These are phyloP conservation scores for Diaporthe capsici DNA, from an alignment of 2,329 filamentous ascomycete species.

Conservation along the genomic window DNA sequence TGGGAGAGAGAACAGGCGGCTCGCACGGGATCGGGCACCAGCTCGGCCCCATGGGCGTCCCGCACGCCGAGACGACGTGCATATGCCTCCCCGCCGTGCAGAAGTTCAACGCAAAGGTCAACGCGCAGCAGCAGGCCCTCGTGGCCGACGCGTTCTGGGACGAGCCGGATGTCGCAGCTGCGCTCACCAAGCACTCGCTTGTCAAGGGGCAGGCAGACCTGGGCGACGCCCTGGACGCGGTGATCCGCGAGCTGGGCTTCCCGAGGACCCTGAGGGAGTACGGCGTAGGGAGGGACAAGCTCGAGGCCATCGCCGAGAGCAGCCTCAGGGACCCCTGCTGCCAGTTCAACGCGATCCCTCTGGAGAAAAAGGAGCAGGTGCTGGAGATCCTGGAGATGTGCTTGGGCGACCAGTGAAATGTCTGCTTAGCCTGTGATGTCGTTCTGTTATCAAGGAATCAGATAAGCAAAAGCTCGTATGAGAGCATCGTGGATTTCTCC, in stretches of 20 bases:
- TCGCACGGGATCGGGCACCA: slow-evolving; percentile 60
- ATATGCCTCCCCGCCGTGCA: slow-evolving; percentile 66
- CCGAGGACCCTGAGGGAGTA: slow-evolving; percentile 63
- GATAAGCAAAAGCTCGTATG: not conserved
- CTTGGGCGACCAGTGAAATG: slow-evolving; percentile 44
- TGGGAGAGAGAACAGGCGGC: not conserved
- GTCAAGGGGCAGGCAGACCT: slow-evolving; percentile 54
- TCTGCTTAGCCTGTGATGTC: slow-evolving; percentile 56
- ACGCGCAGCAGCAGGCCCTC: slow-evolving; percentile 55
- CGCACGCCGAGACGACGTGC: slow-evolving; percentile 66
- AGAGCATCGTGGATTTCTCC: too few relatives aligned
- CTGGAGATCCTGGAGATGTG: slow-evolving; percentile 62
- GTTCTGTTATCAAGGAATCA: not conserved
- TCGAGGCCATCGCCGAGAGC: slow-evolving; percentile 60
- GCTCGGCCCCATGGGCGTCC: slow-evolving; percentile 48
- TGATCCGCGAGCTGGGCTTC: slow-evolving; percentile 64
- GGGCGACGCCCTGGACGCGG: slow-evolving; percentile 61
- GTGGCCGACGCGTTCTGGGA: slow-evolving; percentile 55
- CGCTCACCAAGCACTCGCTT: slow-evolving; percentile 49
- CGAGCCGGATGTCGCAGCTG: slow-evolving; percentile 50
- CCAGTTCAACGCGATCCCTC: slow-evolving; percentile 60
- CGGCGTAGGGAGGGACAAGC: slow-evolving; percentile 59
- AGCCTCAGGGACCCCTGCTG: slow-evolving; percentile 61
- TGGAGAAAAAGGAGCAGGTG: slow-evolving; percentile 60
- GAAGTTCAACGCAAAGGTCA: slow-evolving; percentile 61